Evolutionary conservation across 441 rosid genomes (phyloP).

Genomic region (Brassica balearica): DNA sequence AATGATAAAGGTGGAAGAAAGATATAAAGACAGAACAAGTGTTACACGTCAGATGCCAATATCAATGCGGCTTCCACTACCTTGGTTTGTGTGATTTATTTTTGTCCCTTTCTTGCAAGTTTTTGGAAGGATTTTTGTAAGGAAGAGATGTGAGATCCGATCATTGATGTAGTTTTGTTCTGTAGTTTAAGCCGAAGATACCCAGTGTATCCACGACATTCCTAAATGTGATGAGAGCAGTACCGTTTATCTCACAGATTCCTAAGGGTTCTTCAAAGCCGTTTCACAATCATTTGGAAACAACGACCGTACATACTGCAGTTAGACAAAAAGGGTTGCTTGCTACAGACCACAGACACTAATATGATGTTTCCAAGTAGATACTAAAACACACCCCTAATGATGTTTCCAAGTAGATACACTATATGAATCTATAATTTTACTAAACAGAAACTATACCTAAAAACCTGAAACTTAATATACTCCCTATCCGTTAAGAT

Average conservation of each 20-base stretch:
- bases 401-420: too few relatives aligned
- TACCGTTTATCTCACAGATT: too few relatives aligned
- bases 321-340: constrained; percentile 14
- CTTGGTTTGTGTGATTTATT: constrained; percentile 26
- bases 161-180: neutral
- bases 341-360: constrained; percentile 22
- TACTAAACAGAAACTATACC: too few relatives aligned
- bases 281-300: constrained; percentile 25
- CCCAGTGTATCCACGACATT: neutral
- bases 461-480: too few relatives aligned
- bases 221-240: neutral
- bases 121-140: neutral
- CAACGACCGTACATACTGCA: constrained; percentile 26
- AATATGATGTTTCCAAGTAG: too few relatives aligned
- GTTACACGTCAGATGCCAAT: constrained; percentile 34
- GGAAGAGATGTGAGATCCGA: neutral
- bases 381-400: too few relatives aligned
- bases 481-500: too few relatives aligned
- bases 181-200: neutral
- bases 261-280: neutral
- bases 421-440: too few relatives aligned
- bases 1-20: neutral
- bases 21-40: constrained; percentile 19
- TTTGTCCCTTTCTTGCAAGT: neutral
- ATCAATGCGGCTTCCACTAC: neutral